phyloP scores from a whole-genome alignment of 768 basidiomycete species.

The Pholiota microspora region DNA sequence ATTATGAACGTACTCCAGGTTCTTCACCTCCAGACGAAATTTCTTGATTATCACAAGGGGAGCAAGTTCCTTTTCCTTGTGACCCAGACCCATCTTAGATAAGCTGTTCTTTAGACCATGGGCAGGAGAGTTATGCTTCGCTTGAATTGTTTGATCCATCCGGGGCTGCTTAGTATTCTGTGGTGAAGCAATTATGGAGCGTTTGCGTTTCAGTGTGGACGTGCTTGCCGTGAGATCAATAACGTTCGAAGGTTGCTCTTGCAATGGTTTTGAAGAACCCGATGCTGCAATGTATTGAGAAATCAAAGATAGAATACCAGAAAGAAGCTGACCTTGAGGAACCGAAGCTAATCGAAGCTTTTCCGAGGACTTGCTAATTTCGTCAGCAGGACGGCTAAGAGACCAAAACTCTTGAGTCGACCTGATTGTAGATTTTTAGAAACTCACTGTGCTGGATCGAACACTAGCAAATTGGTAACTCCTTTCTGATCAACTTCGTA shows the following conservation, averaged over 20 bases:
- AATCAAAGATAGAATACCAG: not conserved
- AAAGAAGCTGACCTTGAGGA: constrained; percentile 2
- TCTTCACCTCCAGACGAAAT: constrained; percentile 46
- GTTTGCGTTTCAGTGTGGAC: constrained; percentile 20
- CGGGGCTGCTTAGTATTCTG: not conserved
- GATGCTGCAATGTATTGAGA: not conserved
- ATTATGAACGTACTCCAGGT: constrained; percentile 32
- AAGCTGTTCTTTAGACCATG: constrained; percentile 8
- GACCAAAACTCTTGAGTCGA: too few relatives aligned
- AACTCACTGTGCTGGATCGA: constrained; percentile 72
- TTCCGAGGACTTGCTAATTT: constrained; percentile 20
- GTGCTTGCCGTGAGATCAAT: constrained; percentile 1
- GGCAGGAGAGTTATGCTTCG: not conserved
- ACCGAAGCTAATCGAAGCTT: not conserved
- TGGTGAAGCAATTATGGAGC: constrained; percentile 8
- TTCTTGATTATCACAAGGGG: constrained; percentile 28
- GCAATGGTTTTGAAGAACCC: not conserved
- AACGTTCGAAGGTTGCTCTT: not conserved
- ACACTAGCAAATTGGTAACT: constrained; percentile 61
- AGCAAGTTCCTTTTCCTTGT: constrained; percentile 18
- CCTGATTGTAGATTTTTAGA: too few relatives aligned
- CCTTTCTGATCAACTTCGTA: constrained; percentile 68
- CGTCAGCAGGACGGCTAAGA: constrained; percentile 11
- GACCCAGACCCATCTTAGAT: not conserved
- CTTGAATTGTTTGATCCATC: not conserved